Evolutionary conservation across 2,329 filamentous ascomycete genomes (phyloP), one percentile per base, ranked within the genome.

Genomic region (Cordyceps tenuipes): DNA sequence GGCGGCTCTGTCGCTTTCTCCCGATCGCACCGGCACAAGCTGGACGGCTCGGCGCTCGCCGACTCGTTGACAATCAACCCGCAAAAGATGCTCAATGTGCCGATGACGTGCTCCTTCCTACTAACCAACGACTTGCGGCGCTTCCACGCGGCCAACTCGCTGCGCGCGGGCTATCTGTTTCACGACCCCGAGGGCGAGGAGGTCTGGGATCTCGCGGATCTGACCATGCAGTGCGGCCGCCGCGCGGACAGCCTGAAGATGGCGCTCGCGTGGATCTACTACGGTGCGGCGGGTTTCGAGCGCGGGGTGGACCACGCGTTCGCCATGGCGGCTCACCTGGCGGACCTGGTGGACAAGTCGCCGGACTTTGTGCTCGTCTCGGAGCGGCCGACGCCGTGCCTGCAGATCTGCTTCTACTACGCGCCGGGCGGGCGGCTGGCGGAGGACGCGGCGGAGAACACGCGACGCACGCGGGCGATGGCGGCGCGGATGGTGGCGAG

Each of bases 351-450:
- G 2, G 73, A 77, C 6, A 53, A 75, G 15, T 78, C 79, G 47
- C 69, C 74, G 0, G 77, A 89, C 65, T 88, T 97, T 66, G 75
- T 82, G 21, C 78, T 96, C 17, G 83, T 96, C 2, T 89, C 85
- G 15, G 79, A 83, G 58, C 86, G 89, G 66, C 89, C 91, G 34
- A 87, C 92, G 50, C 89, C 90, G 0, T 97, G 93, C 73, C 76
- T 96, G 70, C 94, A 97, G 75, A 89, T 97, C 23, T 97, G 93
- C 77, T 97, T 97, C 72, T 96, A 96, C 71, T 91, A 89, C 68
- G 84, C 87, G 0, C 83, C 83, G 0, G 65, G 64, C 0, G 83
- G 85, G 2, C 66, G 72, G 60, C 64, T 88, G 48, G 66, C 72
- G 0, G 70, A 70, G 0, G 71, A 76, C 13, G 63, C 68, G 3